Evolutionary conservation across 2,329 filamentous ascomycete species (phyloP).

Genomic region (Phaeoacremonium minimum): DNA sequence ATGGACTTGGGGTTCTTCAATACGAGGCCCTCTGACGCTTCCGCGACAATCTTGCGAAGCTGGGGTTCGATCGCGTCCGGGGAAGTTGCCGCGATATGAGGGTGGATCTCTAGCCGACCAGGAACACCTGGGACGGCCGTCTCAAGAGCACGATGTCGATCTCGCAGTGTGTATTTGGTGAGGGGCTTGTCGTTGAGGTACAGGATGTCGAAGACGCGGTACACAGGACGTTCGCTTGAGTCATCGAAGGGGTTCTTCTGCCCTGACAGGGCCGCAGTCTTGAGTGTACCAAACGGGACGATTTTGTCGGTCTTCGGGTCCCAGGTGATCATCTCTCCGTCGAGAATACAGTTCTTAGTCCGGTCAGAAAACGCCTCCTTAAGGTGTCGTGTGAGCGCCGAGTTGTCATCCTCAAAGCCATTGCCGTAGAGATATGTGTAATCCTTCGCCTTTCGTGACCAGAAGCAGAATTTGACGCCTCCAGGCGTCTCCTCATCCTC

Average conservation of each 20-base stretch:
- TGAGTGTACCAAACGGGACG: slow-evolving; percentile 86
- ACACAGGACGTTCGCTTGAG: slow-evolving; percentile 69
- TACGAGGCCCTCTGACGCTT: slow-evolving; percentile 84
- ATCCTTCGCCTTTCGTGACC: slow-evolving; percentile 94
- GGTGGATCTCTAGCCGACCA: slow-evolving; percentile 79
- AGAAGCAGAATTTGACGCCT: slow-evolving; percentile 75
- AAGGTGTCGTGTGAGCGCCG: slow-evolving; percentile 76
- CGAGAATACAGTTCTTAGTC: slow-evolving; percentile 83
- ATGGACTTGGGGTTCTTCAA: slow-evolving; percentile 87
- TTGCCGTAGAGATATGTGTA: slow-evolving; percentile 92
- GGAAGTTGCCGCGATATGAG: slow-evolving; percentile 61
- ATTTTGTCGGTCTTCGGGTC: slow-evolving; percentile 80
- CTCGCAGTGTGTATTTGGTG: slow-evolving; percentile 76
- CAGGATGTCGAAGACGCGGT: slow-evolving; percentile 85
- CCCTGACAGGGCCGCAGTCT: slow-evolving; percentile 80
- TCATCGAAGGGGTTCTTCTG: slow-evolving; percentile 66
- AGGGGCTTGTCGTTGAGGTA: slow-evolving; percentile 79
- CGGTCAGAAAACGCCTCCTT: slow-evolving; percentile 70
- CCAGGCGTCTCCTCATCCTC: slow-evolving; percentile 64
- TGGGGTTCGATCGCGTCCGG: slow-evolving; percentile 72
- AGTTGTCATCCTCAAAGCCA: slow-evolving; percentile 67
- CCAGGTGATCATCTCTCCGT: slow-evolving; percentile 99
- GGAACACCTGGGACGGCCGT: slow-evolving; percentile 65
- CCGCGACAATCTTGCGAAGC: slow-evolving; percentile 78
- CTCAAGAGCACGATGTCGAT: slow-evolving; percentile 72